A percentile compares a stretch with the other conserved stretches of the same genome.
Conservation (phyloP, 2,329 filamentous ascomycete genomes). For the Dactylonectria estremocensis region DNA sequence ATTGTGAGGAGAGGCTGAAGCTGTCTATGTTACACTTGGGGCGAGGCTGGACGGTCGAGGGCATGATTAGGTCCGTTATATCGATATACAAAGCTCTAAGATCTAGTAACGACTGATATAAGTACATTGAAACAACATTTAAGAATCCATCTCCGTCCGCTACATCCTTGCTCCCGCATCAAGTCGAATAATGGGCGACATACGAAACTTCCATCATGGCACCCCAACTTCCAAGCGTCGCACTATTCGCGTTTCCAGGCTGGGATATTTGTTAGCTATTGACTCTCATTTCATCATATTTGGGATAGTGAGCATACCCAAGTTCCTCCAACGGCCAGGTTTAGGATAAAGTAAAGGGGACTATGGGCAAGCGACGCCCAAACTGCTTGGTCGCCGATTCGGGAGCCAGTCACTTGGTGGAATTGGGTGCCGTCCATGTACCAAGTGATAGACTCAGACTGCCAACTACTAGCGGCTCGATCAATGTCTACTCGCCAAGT, state of each 20-base stretch:
- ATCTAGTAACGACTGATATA: too few species aligned
- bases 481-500: conserved; percentile 64
- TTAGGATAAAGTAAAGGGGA: conserved; percentile 65
- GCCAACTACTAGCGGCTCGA: conserved; percentile 60
- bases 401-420: conserved; percentile 58
- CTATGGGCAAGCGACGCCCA: conserved; percentile 65
- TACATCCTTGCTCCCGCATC: too few species aligned
- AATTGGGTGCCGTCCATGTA: conserved; percentile 60
- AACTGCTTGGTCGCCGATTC: conserved; percentile 59
- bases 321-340: conserved; percentile 67
- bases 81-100: too few species aligned
- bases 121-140: too few species aligned
- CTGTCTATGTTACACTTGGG: too few species aligned
- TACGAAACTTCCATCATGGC: conserved; percentile 59
- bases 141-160: too few species aligned
- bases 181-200: background rate
- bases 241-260: conserved; percentile 62
- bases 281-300: rapidly evolving
- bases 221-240: conserved; percentile 59
- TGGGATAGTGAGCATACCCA: conserved; percentile 56
- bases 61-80: too few species aligned
- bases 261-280: conserved; percentile 40
- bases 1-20: too few species aligned
- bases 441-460: conserved; percentile 64
- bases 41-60: too few species aligned